Evolutionary conservation across 106 monocot species (phyloP).

Genomic region (Iris macrosiphon): DNA sequence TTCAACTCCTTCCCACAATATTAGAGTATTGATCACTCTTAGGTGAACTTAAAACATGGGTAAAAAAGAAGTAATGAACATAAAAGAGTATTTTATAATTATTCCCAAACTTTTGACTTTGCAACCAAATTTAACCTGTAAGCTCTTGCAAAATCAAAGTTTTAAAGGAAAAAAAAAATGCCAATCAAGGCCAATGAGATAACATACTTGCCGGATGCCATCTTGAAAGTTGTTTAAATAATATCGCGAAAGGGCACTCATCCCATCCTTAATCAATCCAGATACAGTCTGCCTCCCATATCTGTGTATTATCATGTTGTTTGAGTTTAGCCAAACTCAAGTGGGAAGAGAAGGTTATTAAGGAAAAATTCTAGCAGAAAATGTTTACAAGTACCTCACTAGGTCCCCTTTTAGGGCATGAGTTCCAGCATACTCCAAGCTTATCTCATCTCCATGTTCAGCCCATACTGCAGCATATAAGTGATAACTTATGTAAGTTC

Average conservation of each 20-base stretch:
- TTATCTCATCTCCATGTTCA: conserved; percentile 93
- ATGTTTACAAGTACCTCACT: conserved; percentile 55
- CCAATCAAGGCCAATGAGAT: neutral
- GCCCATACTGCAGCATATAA: conserved; percentile 72
- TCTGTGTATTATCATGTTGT: too few species aligned
- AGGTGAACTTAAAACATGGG: too few species aligned
- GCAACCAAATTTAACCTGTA: too few species aligned
- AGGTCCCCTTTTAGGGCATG: conserved; percentile 87
- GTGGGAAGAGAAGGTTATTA: too few species aligned
- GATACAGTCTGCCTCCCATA: conserved; percentile 82
- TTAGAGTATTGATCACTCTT: neutral
- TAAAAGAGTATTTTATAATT: too few species aligned
- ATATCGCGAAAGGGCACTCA: conserved; percentile 90
- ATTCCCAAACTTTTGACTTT: too few species aligned
- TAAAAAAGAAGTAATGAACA: too few species aligned
- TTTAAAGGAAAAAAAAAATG: neutral
- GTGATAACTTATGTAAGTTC: neutral
- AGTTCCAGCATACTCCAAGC: conserved; percentile 89
- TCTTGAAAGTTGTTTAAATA: conserved; percentile 98
- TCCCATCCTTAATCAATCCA: conserved; percentile 88
- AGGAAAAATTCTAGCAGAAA: too few species aligned
- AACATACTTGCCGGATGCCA: conserved; percentile 79
- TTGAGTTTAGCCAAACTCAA: too few species aligned
- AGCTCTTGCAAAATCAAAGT: too few species aligned
- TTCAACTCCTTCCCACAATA: neutral